Conservation (phyloP, 2,329 filamentous ascomycete genomes). For the Myriosclerotinia duriaeana region DNA sequence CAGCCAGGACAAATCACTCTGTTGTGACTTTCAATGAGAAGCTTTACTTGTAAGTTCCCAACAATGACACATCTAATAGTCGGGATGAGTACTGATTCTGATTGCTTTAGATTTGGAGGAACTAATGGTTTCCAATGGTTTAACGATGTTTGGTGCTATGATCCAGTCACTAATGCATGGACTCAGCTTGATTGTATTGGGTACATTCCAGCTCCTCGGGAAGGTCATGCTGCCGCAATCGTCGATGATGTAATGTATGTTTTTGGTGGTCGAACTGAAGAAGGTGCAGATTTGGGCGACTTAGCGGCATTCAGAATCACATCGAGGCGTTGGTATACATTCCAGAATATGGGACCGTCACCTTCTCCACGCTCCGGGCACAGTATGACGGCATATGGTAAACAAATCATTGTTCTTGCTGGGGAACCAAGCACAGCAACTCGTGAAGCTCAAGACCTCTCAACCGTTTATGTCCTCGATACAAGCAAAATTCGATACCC, state of each 20-base stretch:
- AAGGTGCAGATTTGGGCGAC: slow-evolving; percentile 88
- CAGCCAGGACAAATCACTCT: slow-evolving; percentile 91
- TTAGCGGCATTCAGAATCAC: slow-evolving; percentile 81
- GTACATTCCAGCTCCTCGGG: slow-evolving; percentile 89
- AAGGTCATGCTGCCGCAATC: slow-evolving; percentile 89
- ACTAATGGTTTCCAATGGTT: slow-evolving; percentile 97
- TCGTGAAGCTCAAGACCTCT: slow-evolving; percentile 78
- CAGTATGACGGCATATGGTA: slow-evolving; percentile 94
- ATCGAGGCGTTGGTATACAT: slow-evolving; percentile 94
- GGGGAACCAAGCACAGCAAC: slow-evolving; percentile 91
- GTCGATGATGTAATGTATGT: slow-evolving; percentile 99
- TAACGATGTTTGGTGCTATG: slow-evolving; percentile 98
- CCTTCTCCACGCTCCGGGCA: slow-evolving; percentile 92
- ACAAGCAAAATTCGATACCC: slow-evolving; percentile 97
- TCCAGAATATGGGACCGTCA: slow-evolving; percentile 98
- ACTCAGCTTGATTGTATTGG: slow-evolving; percentile 91
- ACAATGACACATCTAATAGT: slow-evolving; percentile 30
- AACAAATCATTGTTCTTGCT: slow-evolving; percentile 87
- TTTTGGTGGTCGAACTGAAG: slow-evolving; percentile 92
- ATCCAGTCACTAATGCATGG: slow-evolving; percentile 81
- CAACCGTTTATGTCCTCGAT: slow-evolving; percentile 86
- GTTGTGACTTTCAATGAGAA: slow-evolving; percentile 90
- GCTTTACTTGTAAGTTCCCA: slow-evolving; percentile 73
- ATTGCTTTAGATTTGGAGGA: slow-evolving; percentile 74
- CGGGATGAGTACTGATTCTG: slow-evolving; percentile 31